Base-by-base conservation (phyloP, 2,329 filamentous ascomycete genomes). In the Blastomyces parvus region DNA sequence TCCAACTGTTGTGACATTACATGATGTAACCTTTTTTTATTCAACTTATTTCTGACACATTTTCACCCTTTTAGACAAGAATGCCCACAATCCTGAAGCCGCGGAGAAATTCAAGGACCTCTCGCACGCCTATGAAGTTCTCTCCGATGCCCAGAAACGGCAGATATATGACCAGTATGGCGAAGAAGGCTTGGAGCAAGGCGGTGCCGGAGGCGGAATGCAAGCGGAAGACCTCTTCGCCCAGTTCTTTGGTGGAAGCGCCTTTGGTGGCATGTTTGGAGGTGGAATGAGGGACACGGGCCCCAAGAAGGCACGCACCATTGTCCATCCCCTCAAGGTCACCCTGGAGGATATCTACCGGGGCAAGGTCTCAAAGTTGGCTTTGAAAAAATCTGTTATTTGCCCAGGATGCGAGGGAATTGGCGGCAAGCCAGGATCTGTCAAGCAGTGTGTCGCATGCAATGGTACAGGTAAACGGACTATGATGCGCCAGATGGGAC, bases 401-500 rank as follows among this genome's bases (percentile, higher is more conserved):
- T 99, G 94, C 83, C 82, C 90, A 68, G 92, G 92, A 80, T 99
- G 94, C 77, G 88, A 94, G 64, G 94, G 94, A 67, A 86, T 91
- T 65, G 94, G 94, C 73, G 94, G 94, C 69, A 99, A 99, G 82
- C 93, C 97, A 68, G 94, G 94, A 67, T 90, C 94, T n/a, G 93
- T 97, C 68, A 93, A 92, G 81, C 90, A 89, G 72, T 99, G 94
- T 79, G 74, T 85, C 50, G 89, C 91, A 73, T 99, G 94, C 77
- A 91, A 96, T 72, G 94, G 94, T 69, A 86, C 89, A 67, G 94
- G 94, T 78, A 96, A 97, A 90, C 97, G 64, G 46, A 97, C 90
- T 50, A 97, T 99, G 93, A 97, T 99, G 94, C 89, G 95, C 75
- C 94, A 99, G 80, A 97, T 99, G 92, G 94, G 94, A 60, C 94